Conservation (phyloP, 1,284 basidiomycete genomes). For the Melampsora abietis-canadensis region DNA sequence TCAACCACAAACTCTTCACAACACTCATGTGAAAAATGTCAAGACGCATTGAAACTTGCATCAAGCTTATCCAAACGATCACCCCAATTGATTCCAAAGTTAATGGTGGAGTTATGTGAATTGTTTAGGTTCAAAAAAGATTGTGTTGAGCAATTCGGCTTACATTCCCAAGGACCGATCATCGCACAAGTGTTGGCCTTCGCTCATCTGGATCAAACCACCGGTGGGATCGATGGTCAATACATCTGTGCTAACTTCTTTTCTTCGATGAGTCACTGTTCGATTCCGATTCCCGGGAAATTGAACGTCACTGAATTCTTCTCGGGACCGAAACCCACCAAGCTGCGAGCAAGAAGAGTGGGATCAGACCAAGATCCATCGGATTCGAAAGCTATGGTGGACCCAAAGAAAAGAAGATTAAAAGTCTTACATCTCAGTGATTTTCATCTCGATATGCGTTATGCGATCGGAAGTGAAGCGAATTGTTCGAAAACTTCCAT, state of each 20-base stretch:
- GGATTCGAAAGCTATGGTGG: too few relatives aligned
- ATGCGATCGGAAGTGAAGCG: slow-evolving; percentile 68
- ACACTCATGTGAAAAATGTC: slow-evolving; percentile 62
- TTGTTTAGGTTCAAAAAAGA: slow-evolving; percentile 58
- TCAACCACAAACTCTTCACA: neutral
- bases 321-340: slow-evolving; percentile 58
- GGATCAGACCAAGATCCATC: too few relatives aligned
- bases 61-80: slow-evolving; percentile 67
- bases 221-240: slow-evolving; percentile 61
- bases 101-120: slow-evolving; percentile 64
- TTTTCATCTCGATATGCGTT: slow-evolving; percentile 67
- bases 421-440: slow-evolving; percentile 75
- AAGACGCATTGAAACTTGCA: slow-evolving; percentile 62
- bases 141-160: neutral
- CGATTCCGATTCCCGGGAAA: slow-evolving; percentile 59
- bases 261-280: slow-evolving; percentile 54
- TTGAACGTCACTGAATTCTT: slow-evolving; percentile 63
- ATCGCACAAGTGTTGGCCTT: slow-evolving; percentile 67
- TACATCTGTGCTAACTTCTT: slow-evolving; percentile 64
- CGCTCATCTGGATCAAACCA: slow-evolving; percentile 59
- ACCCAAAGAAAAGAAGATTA: slow-evolving; percentile 60
- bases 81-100: slow-evolving; percentile 62
- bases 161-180: slow-evolving; percentile 59
- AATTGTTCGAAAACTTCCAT: slow-evolving; percentile 66
- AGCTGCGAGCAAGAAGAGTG: too few relatives aligned